Conservation (phyloP, 352 stramenopile species). For the Globisporangium acanthophoron region DNA sequence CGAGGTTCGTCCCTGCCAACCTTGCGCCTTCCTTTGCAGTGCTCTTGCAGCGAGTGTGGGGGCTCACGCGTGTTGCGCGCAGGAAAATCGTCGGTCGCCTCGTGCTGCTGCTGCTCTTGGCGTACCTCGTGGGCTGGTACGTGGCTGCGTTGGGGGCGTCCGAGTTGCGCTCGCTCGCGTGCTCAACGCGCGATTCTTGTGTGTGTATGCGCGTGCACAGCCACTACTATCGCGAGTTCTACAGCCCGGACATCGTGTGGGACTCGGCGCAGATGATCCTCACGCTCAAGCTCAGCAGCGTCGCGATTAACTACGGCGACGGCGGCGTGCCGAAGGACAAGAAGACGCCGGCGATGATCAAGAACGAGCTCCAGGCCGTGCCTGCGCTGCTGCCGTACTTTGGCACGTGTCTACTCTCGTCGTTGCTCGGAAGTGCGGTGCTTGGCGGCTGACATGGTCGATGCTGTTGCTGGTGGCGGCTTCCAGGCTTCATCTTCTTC, state of each 20-base stretch:
- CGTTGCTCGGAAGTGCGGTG: background rate
- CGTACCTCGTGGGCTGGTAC: conserved; percentile 67
- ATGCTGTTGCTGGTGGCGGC: background rate
- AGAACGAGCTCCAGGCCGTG: conserved; percentile 64
- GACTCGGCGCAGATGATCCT: conserved; percentile 85
- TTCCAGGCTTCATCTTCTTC: conserved; percentile 79
- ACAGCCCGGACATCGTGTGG: conserved; percentile 78
- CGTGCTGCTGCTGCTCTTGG: conserved; percentile 51
- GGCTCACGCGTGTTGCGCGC: background rate
- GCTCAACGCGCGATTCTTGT: background rate
- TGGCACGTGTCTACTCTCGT: conserved; percentile 19
- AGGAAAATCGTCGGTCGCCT: conserved; percentile 64
- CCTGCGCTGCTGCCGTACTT: conserved; percentile 69
- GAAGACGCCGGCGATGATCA: conserved; percentile 63
- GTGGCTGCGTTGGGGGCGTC: background rate
- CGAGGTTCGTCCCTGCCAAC: conserved; percentile 26
- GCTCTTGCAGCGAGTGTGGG: background rate
- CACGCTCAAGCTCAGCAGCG: conserved; percentile 75
- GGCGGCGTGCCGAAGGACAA: conserved; percentile 62
- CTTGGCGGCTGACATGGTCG: background rate
- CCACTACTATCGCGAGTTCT: conserved; percentile 84
- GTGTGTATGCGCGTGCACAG: conserved; percentile 14
- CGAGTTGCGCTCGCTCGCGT: background rate
- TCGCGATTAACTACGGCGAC: conserved; percentile 83
- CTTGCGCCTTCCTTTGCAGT: background rate